phyloP scores from a whole-genome alignment of 768 basidiomycete genomes.

The Heimioporus sp. region DNA sequence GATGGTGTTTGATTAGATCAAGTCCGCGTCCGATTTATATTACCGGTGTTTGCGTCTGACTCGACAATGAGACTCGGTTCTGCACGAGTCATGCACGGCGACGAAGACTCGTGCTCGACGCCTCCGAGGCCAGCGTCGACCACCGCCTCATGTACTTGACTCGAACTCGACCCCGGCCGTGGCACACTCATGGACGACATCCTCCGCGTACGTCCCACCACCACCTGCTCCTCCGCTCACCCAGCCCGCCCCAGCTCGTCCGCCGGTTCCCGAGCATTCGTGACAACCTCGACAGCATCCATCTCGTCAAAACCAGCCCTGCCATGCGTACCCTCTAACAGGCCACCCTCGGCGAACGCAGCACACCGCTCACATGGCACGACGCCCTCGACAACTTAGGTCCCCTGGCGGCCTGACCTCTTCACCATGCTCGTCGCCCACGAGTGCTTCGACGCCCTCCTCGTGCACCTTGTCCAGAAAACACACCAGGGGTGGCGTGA shows the following conservation, averaged over 20 bases:
- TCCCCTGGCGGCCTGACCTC: conserved; percentile 44
- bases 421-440: conserved; percentile 92
- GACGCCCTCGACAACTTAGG: conserved; percentile 67
- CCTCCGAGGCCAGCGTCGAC: no score
- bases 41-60: no score
- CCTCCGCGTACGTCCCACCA: conserved; percentile 54
- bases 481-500: conserved; percentile 81
- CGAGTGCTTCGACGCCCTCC: conserved; percentile 97
- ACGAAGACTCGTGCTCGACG: no score
- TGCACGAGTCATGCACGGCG: no score
- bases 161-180: conserved; percentile 88
- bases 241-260: conserved; percentile 41
- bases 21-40: no score
- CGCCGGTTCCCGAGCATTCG: conserved; percentile 42
- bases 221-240: background rate
- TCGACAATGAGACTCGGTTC: no score
- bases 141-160: no score
- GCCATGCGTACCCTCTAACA: conserved; percentile 66
- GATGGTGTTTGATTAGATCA: no score
- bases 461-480: conserved; percentile 87
- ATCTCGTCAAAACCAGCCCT: conserved; percentile 80
- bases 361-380: conserved; percentile 63
- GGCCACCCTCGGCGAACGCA: conserved; percentile 39
- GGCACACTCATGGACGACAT: conserved; percentile 93
- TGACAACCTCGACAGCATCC: conserved; percentile 45